Evolutionary conservation across 176 grass and related monocot species (phyloP).

Genomic region (Aegilops sharonensis): DNA sequence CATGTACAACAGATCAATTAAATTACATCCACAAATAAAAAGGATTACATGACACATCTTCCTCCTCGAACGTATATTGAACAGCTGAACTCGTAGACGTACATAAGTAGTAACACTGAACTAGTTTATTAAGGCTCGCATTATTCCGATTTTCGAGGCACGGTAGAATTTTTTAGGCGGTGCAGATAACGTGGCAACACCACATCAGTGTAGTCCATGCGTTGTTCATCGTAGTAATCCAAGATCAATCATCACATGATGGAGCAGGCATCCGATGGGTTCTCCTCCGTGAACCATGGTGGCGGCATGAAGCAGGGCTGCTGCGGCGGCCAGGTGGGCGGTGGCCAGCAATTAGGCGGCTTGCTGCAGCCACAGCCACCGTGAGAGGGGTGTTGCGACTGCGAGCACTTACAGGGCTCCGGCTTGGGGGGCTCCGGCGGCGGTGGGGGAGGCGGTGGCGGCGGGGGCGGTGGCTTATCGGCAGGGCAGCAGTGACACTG

Average conservation of each 20-base stretch:
- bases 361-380: not conserved
- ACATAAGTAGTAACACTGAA: not conserved
- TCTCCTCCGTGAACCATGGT: not conserved
- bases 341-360: not conserved
- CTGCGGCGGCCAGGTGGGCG: not conserved
- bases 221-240: not conserved
- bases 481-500: constrained; percentile 13
- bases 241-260: not conserved
- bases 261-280: not conserved
- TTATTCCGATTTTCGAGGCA: constrained; percentile 16
- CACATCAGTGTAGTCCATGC: not conserved
- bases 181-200: not conserved
- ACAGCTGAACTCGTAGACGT: too few relatives aligned
- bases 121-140: not conserved
- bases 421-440: not conserved
- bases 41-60: not conserved
- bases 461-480: not conserved
- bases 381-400: not conserved
- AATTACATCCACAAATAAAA: too few relatives aligned
- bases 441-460: not conserved
- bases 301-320: not conserved
- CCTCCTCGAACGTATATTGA: not conserved
- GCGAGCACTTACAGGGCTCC: not conserved
- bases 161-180: not conserved
- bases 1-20: too few relatives aligned